phyloP scores from a whole-genome alignment of 495 filamentous ascomycete species.

The Elaphomyces granulatus region DNA sequence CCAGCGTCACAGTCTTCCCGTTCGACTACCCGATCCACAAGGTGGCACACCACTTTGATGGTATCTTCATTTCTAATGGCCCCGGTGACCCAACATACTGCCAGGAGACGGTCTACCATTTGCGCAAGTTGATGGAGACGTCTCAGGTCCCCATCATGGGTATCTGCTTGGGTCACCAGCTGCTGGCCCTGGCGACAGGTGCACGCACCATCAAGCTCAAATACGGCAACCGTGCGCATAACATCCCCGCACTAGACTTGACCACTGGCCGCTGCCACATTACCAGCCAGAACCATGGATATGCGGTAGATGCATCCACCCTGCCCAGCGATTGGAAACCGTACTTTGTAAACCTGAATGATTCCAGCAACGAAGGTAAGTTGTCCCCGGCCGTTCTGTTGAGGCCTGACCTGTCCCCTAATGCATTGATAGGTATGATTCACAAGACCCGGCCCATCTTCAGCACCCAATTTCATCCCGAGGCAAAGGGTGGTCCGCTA shows the following conservation, averaged over 20 bases:
- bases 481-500: conserved; percentile 90
- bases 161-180: conserved; percentile 82
- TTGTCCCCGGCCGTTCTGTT: background rate
- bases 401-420: background rate
- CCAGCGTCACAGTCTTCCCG: conserved; percentile 82
- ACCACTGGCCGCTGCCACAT: conserved; percentile 97
- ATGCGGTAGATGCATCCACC: conserved; percentile 81
- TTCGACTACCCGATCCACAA: conserved; percentile 97
- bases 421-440: conserved; percentile 47
- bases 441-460: conserved; percentile 95
- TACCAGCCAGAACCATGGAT: conserved; percentile 96
- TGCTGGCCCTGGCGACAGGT: conserved; percentile 72
- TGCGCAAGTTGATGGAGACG: conserved; percentile 73
- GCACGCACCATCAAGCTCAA: conserved; percentile 86
- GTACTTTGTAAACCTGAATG: conserved; percentile 95
- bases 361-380: conserved; percentile 76
- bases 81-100: conserved; percentile 97
- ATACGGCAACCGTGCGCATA: conserved; percentile 96
- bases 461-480: conserved; percentile 95
- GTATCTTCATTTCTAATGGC: conserved; percentile 94
- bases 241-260: conserved; percentile 89
- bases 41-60: conserved; percentile 92
- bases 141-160: conserved; percentile 66
- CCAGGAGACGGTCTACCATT: conserved; percentile 80
- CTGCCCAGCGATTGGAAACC: conserved; percentile 82